Percentiles rank a stretch among this genome's conserved stretches.
These are phyloP conservation scores for Candida lessepsii DNA, from an alignment of 805 yeast genomes.

Conservation along the genomic window DNA sequence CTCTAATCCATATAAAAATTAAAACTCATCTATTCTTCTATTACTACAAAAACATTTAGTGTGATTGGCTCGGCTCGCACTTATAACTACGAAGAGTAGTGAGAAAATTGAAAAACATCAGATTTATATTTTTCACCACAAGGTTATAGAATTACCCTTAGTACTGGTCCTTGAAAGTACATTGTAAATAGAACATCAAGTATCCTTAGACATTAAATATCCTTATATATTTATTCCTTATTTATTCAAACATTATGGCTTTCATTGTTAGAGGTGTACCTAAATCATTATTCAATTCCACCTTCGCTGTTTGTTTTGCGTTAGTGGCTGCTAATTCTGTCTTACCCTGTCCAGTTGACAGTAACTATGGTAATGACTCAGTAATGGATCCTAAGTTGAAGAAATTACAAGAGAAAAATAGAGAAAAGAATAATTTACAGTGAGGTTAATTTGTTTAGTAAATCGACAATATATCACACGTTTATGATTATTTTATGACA, in stretches of 20 bases:
- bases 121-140: slow-evolving; percentile 2
- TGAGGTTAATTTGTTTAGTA: not conserved
- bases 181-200: no score
- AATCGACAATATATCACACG: not conserved
- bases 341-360: slow-evolving; percentile 45
- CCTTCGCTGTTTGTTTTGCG: slow-evolving; percentile 67
- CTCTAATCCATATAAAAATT: no score
- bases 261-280: slow-evolving; percentile 17
- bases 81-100: not conserved
- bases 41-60: slow-evolving; percentile 9
- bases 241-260: slow-evolving; percentile 8
- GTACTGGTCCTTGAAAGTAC: no score
- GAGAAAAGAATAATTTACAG: not conserved
- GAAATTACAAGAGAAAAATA: slow-evolving; percentile 6
- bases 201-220: no score
- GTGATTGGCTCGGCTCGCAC: slow-evolving; percentile 14
- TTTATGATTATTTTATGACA: not conserved
- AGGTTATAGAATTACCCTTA: no score
- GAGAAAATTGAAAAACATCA: slow-evolving; percentile 10
- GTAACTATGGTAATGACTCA: slow-evolving; percentile 41
- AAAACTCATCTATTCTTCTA: not conserved
- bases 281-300: slow-evolving; percentile 55
- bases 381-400: slow-evolving; percentile 33
- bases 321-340: slow-evolving; percentile 55
- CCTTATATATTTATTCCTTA: no score